These are phyloP conservation scores for Mayamaea pseudoterrestris DNA, from an alignment of 108 stramenopile genomes.

Conservation along the genomic window DNA sequence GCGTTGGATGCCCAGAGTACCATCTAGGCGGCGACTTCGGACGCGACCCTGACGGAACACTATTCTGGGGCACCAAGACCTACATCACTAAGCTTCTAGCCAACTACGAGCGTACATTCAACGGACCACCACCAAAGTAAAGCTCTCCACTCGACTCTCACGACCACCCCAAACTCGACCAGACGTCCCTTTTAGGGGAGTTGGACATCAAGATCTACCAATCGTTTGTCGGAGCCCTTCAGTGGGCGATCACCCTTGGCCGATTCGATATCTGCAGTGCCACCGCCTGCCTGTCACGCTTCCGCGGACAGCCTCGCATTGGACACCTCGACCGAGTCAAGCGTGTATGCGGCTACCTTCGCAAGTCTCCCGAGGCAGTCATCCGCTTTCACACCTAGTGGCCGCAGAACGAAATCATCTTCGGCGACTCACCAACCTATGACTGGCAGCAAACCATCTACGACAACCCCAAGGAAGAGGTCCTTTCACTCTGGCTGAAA, in stretches of 20 bases:
- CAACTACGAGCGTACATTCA: slow-evolving; percentile 8
- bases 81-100: slow-evolving; percentile 18
- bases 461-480: too few species aligned
- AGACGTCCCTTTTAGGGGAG: not conserved
- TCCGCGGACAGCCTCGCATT: slow-evolving; percentile 12
- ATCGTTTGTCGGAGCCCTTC: slow-evolving; percentile 11
- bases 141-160: slow-evolving; percentile 2
- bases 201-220: slow-evolving; percentile 9
- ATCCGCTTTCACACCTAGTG: slow-evolving; percentile 2
- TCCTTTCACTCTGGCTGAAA: too few species aligned
- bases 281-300: slow-evolving; percentile 10
- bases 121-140: too few species aligned
- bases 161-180: slow-evolving; percentile 19
- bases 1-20: slow-evolving; percentile 12
- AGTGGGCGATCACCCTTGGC: slow-evolving; percentile 14
- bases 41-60: slow-evolving; percentile 14
- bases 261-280: slow-evolving; percentile 19
- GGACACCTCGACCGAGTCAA: slow-evolving; percentile 22
- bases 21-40: slow-evolving; percentile 18
- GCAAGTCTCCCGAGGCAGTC: slow-evolving; percentile 4
- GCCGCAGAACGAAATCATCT: too few species aligned
- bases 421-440: too few species aligned
- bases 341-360: slow-evolving; percentile 17
- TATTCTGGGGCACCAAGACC: slow-evolving; percentile 8
- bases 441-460: too few species aligned